Evolutionary conservation across 2,329 filamentous ascomycete genomes (phyloP).

Genomic region (Blastomyces parvus): DNA sequence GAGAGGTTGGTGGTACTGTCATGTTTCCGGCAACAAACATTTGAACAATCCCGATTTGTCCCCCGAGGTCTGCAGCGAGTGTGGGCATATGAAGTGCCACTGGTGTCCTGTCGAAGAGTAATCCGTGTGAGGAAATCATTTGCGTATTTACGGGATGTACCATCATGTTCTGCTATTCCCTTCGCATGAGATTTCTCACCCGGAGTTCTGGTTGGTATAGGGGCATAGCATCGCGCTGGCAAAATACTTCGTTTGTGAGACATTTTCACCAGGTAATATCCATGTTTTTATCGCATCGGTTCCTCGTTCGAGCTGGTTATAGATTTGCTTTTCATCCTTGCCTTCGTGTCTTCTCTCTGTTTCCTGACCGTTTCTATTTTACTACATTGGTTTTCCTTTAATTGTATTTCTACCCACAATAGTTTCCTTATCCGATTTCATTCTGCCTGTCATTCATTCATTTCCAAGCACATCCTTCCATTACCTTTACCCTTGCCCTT

Average conservation of each 20-base stretch:
- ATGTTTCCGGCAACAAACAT: conserved; percentile 8
- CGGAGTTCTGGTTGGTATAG: neutral
- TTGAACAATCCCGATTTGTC: conserved; percentile 16
- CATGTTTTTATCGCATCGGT: neutral
- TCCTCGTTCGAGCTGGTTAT: neutral
- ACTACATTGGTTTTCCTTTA: neutral
- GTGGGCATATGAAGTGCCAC: conserved; percentile 13
- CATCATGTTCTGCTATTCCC: neutral
- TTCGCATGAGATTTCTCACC: neutral
- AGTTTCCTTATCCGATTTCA: neutral
- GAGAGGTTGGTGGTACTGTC: conserved; percentile 15
- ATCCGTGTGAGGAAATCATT: neutral
- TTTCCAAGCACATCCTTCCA: neutral
- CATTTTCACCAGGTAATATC: neutral
- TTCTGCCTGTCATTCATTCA: neutral
- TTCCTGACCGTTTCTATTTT: neutral
- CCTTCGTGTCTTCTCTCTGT: neutral
- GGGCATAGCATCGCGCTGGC: neutral
- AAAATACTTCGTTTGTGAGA: neutral
- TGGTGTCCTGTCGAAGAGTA: conserved; percentile 4
- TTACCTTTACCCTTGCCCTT: neutral
- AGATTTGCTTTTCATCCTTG: neutral
- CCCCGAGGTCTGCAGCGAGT: conserved; percentile 12
- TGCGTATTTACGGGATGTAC: neutral
- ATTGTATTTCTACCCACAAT: neutral